phyloP scores from a whole-genome alignment of 768 basidiomycete species.

The Naganishia friedmannii region DNA sequence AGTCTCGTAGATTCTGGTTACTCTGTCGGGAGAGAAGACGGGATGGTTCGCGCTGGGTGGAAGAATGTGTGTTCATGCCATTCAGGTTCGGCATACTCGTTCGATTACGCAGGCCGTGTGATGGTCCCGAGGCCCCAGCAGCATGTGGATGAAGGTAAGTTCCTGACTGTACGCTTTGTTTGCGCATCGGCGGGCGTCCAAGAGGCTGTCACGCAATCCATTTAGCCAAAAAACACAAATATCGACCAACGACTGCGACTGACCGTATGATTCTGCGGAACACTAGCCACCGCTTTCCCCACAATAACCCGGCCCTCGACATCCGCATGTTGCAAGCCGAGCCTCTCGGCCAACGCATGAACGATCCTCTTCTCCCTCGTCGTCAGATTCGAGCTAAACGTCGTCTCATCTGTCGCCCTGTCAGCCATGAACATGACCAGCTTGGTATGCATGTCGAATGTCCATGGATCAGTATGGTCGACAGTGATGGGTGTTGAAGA shows the following conservation, averaged over 20 bases:
- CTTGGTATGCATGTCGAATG: conserved; percentile 93
- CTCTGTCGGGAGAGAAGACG: conserved; percentile 49
- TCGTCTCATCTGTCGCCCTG: conserved; percentile 92
- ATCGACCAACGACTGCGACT: neutral
- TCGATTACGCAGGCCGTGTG: conserved; percentile 73
- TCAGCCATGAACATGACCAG: conserved; percentile 97
- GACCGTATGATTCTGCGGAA: conserved; percentile 41
- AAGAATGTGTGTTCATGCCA: conserved; percentile 43
- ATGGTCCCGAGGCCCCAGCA: conserved; percentile 35
- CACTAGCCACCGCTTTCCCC: conserved; percentile 74
- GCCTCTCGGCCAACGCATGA: conserved; percentile 91
- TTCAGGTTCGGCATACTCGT: conserved; percentile 91
- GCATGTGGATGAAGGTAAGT: conserved; percentile 47
- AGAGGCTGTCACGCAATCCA: neutral
- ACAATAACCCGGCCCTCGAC: conserved; percentile 92
- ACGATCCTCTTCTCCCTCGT: conserved; percentile 87
- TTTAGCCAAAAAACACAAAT: neutral
- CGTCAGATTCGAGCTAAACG: conserved; percentile 81
- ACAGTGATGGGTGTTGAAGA: conserved; percentile 51
- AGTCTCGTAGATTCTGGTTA: conserved; percentile 52
- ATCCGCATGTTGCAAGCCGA: conserved; percentile 91
- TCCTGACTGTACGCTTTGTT: conserved; percentile 21
- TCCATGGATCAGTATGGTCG: conserved; percentile 92
- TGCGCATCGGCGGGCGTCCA: conserved; percentile 2
- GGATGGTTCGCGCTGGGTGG: conserved; percentile 44